These are phyloP conservation scores for Diutina neorugosa DNA, from an alignment of 1,139 yeast genomes.

Conservation along the genomic window DNA sequence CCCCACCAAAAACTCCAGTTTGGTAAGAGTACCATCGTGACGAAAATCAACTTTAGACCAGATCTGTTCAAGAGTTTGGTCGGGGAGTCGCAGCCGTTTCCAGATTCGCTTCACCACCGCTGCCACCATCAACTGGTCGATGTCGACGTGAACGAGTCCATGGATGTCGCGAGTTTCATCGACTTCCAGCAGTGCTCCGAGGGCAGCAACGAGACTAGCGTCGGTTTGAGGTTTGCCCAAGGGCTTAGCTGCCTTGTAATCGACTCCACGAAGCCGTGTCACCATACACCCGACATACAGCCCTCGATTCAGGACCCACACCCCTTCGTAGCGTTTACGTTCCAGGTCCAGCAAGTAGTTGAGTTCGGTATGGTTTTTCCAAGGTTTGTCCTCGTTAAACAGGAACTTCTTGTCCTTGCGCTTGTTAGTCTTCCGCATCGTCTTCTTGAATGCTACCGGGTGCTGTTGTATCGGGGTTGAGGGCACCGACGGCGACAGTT, in stretches of 20 bases:
- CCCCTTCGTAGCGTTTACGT: conserved; percentile 78
- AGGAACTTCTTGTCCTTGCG: conserved; percentile 27
- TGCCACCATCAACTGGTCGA: background rate
- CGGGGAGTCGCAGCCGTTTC: conserved; percentile 63
- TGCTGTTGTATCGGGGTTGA: background rate
- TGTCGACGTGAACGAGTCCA: conserved; percentile 39
- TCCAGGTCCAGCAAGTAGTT: conserved; percentile 56
- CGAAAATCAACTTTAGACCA: conserved; percentile 76
- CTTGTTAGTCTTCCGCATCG: conserved; percentile 50
- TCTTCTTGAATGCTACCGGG: conserved; percentile 40
- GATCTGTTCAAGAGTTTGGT: conserved; percentile 48
- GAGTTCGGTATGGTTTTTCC: conserved; percentile 76
- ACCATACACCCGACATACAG: conserved; percentile 37
- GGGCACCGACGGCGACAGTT: background rate
- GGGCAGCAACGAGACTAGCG: background rate
- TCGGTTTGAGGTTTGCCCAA: background rate
- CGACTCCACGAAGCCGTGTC: conserved; percentile 22
- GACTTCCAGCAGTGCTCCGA: background rate
- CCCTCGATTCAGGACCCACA: conserved; percentile 86
- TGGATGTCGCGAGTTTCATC: conserved; percentile 11
- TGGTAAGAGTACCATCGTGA: conserved; percentile 65
- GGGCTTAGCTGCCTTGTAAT: conserved; percentile 11
- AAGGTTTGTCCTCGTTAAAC: conserved; percentile 87
- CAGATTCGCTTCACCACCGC: conserved; percentile 69
- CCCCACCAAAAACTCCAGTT: conserved; percentile 79